A percentile compares a stretch with the other conserved stretches of the same genome.
These are phyloP conservation scores for Papilionanthe hybrid DNA, from an alignment of 116 monocot genomes.

Conservation along the genomic window DNA sequence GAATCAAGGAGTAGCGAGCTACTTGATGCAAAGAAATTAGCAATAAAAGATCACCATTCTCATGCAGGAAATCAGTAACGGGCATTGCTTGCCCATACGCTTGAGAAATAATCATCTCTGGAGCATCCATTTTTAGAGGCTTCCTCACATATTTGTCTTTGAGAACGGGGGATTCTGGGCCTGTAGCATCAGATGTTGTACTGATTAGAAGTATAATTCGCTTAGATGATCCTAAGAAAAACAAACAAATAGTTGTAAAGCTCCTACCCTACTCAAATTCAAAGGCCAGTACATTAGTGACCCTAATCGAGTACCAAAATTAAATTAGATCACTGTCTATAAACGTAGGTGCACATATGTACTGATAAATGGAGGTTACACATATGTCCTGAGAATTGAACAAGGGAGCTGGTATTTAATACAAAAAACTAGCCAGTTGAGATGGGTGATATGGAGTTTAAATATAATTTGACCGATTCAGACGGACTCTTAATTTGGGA, in stretches of 20 bases:
- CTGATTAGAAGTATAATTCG: background rate
- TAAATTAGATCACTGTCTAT: background rate
- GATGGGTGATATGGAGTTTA: background rate
- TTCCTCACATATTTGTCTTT: slow-evolving; percentile 48
- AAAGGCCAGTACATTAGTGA: background rate
- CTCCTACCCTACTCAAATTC: background rate
- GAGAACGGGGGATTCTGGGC: slow-evolving; percentile 31
- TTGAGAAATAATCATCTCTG: slow-evolving; percentile 75
- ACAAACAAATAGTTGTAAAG: background rate
- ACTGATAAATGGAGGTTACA: too few relatives aligned
- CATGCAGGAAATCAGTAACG: slow-evolving; percentile 80
- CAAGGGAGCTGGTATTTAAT: background rate
- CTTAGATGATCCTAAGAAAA: background rate
- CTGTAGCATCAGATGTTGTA: slow-evolving; percentile 22
- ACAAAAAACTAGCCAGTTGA: background rate
- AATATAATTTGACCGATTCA: too few relatives aligned
- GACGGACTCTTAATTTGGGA: background rate
- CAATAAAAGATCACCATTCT: slow-evolving; percentile 55
- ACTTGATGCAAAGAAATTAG: background rate
- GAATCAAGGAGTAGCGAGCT: background rate
- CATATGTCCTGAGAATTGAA: background rate
- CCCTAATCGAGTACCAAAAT: background rate
- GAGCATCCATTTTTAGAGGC: slow-evolving; percentile 84
- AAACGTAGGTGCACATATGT: background rate
- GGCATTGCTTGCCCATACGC: slow-evolving; percentile 65